These are phyloP conservation scores for Pneumocystis sp. DNA, from an alignment of 1,139 yeast species.

Conservation along the genomic window DNA sequence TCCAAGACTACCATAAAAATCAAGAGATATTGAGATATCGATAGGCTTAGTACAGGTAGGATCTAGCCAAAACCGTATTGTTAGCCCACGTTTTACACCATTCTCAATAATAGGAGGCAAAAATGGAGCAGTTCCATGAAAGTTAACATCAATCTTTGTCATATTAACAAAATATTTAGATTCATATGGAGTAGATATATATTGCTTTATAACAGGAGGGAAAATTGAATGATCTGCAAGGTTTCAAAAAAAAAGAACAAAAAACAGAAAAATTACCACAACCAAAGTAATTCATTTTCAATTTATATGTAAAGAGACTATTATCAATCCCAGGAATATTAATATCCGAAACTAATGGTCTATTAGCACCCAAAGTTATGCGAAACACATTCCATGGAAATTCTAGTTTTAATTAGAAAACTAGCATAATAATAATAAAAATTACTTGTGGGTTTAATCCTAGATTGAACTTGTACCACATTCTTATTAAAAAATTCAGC, in stretches of 20 bases:
- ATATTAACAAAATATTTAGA: conserved; percentile 59
- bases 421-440: conserved; percentile 19
- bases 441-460: conserved; percentile 21
- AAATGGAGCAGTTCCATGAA: conserved; percentile 68
- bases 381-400: conserved; percentile 19
- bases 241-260: conserved; percentile 4
- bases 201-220: conserved; percentile 55
- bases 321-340: conserved; percentile 45
- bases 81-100: conserved; percentile 19
- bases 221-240: conserved; percentile 24
- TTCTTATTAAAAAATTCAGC: conserved; percentile 18
- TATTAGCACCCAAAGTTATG: conserved; percentile 28
- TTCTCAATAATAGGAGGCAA: conserved; percentile 32
- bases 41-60: conserved; percentile 16
- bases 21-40: conserved; percentile 22
- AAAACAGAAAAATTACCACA: conserved; percentile 1
- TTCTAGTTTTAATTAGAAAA: conserved; percentile 9
- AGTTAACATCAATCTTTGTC: conserved; percentile 29
- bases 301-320: conserved; percentile 42
- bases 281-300: conserved; percentile 20
- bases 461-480: conserved; percentile 21
- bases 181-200: conserved; percentile 51
- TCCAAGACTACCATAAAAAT: conserved; percentile 25
- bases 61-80: conserved; percentile 26
- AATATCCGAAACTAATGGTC: conserved; percentile 37